Conservation (phyloP, 768 basidiomycete genomes). For the Podaxis sp. region DNA sequence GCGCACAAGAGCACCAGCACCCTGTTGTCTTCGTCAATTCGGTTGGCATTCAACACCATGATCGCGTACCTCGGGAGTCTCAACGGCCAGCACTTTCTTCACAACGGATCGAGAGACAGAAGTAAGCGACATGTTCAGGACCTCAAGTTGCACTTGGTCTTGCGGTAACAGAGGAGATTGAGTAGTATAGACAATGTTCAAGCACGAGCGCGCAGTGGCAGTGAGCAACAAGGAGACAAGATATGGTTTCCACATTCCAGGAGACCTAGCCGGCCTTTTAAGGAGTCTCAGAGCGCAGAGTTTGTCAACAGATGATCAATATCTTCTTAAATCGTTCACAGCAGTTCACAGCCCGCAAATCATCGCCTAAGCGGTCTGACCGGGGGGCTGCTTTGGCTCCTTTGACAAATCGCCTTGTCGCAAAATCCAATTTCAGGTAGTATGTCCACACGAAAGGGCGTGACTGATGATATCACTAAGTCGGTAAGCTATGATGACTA, state of each 20-base stretch:
- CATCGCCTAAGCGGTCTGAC: not conserved
- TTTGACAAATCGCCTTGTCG: not conserved
- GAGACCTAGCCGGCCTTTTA: not conserved
- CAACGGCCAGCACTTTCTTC: constrained; percentile 76
- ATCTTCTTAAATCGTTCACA: not conserved
- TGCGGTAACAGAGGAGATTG: not conserved
- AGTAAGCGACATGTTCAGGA: constrained; percentile 23
- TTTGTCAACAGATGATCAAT: constrained; percentile 1
- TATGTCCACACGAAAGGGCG: not conserved
- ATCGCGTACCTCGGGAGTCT: constrained; percentile 59
- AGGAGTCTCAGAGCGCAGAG: not conserved
- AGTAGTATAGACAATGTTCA: not conserved
- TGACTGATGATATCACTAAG: not conserved
- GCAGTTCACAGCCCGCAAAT: not conserved
- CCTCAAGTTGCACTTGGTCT: not conserved
- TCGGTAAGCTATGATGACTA: not conserved
- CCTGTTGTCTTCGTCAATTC: constrained; percentile 37
- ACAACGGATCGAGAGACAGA: constrained; percentile 64
- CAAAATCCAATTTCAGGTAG: not conserved
- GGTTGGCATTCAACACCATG: not conserved
- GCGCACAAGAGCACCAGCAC: constrained; percentile 79
- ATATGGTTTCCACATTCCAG: constrained; percentile 6
- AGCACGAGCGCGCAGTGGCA: not conserved
- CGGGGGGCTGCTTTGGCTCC: not conserved
- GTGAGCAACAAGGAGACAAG: not conserved